Percentiles rank a stretch among this genome's conserved stretches.
phyloP scores from a whole-genome alignment of 768 basidiomycete species.

The Holtermanniella nyarrowii region DNA sequence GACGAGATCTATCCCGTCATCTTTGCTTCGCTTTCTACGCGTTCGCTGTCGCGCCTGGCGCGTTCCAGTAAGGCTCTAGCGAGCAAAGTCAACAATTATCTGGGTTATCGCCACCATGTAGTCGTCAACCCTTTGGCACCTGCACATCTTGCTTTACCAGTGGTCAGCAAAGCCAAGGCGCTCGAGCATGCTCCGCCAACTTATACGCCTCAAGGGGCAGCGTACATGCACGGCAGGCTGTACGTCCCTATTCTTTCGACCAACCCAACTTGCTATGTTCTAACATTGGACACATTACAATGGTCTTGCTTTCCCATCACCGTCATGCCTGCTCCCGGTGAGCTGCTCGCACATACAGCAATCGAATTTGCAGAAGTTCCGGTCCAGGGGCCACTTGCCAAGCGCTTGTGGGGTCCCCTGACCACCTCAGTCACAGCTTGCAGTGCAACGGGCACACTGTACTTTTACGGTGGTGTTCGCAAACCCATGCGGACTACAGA shows the following conservation, averaged over 20 bases:
- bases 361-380: not conserved
- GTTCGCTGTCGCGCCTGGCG: not conserved
- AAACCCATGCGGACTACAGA: not conserved
- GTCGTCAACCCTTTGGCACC: not conserved
- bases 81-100: not conserved
- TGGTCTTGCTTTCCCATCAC: not conserved
- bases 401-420: not conserved
- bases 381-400: not conserved
- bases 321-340: not conserved
- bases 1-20: not conserved
- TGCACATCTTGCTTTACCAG: not conserved
- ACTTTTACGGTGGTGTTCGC: not conserved
- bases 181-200: not conserved
- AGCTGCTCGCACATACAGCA: not conserved
- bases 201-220: not conserved
- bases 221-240: not conserved
- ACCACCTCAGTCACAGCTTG: constrained; percentile 1
- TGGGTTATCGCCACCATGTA: not conserved
- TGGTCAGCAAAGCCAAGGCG: not conserved
- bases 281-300: not conserved
- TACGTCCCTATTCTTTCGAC: not conserved
- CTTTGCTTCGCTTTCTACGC: not conserved
- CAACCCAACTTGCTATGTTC: not conserved
- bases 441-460: not conserved
- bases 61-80: not conserved